These are phyloP conservation scores for Bruguiera sexangula DNA, from an alignment of 345 rosid genomes.

Conservation along the genomic window DNA sequence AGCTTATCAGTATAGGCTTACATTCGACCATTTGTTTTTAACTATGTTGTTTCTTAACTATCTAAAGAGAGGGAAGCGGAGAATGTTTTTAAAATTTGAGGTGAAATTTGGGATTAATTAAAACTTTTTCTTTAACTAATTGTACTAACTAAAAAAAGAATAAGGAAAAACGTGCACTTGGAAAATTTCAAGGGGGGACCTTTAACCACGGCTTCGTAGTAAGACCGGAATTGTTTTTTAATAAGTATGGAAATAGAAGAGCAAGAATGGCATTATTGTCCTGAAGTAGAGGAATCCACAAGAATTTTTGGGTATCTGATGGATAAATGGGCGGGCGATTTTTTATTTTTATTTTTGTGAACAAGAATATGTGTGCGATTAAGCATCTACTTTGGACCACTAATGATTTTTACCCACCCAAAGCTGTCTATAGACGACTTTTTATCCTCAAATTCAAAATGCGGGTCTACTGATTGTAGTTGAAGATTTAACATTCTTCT, in stretches of 20 bases:
- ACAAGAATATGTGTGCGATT: not conserved
- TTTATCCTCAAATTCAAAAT: slow-evolving; percentile 10
- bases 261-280: not conserved
- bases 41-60: too few relatives aligned
- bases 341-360: too few relatives aligned
- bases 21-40: too few relatives aligned
- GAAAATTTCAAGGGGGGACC: not conserved
- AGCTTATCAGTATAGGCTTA: too few relatives aligned
- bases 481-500: not conserved
- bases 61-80: too few relatives aligned
- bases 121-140: too few relatives aligned
- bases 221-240: not conserved
- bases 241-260: not conserved
- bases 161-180: too few relatives aligned
- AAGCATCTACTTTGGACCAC: slow-evolving; percentile 3
- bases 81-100: too few relatives aligned
- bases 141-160: too few relatives aligned
- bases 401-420: slow-evolving; percentile 21
- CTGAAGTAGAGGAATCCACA: not conserved
- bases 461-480: not conserved
- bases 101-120: too few relatives aligned
- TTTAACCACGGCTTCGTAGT: slow-evolving; percentile 8
- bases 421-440: not conserved
- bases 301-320: slow-evolving; percentile 15
- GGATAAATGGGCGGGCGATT: not conserved